Base-by-base conservation (phyloP, 2,329 filamentous ascomycete genomes). In the Xylaria sp. region DNA sequence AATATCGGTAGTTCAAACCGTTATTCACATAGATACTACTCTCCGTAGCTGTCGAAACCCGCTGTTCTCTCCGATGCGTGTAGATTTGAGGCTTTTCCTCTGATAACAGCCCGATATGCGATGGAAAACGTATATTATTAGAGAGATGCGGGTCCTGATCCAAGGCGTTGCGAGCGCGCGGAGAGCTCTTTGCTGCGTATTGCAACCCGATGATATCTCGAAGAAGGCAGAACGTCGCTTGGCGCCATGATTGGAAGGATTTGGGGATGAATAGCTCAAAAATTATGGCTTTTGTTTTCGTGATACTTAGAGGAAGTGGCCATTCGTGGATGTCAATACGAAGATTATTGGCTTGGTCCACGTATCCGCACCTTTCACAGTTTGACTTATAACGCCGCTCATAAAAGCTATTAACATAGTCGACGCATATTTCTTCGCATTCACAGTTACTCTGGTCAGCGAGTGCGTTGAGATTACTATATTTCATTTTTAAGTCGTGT, bases 1-100 rank as follows among this genome's bases (percentile, higher is more conserved):
- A 81, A 17, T 66, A 66, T 15, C 4, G 9, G 7, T 47, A 62
- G 3, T n/a, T 33, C 20, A 55, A 31, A 0, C 63, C 63, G 6
- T 86, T 87, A 0, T 78, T 66, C 0, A 86, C 69, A 57, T 82
- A 85, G 0, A 88, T 42, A 5, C 31, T 50, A 6, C 1, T 17
- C 22, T 59, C 47, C 6, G 59, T 55, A 50, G 64, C 59, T 22
- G 42, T 60, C 3, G 59, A 58, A 49, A 63, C 74, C 9, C 80
- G 15, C n/a, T 36, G 65, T 10, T 45, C n/a, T 0, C 11, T 17
- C 1, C 70, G 66, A 39, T 73, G 72, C 4, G 71, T 72, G 5
- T 25, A 11, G 2, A 17, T 50, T 5, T 73, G 65, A 45, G 72
- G 60, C 25, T 72, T 73, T 1, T 13, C 22, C 15, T 64, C 27